These are phyloP conservation scores for Coemansia sp. DNA, from an alignment of 192 early-diverging fungal genomes.

Conservation along the genomic window DNA sequence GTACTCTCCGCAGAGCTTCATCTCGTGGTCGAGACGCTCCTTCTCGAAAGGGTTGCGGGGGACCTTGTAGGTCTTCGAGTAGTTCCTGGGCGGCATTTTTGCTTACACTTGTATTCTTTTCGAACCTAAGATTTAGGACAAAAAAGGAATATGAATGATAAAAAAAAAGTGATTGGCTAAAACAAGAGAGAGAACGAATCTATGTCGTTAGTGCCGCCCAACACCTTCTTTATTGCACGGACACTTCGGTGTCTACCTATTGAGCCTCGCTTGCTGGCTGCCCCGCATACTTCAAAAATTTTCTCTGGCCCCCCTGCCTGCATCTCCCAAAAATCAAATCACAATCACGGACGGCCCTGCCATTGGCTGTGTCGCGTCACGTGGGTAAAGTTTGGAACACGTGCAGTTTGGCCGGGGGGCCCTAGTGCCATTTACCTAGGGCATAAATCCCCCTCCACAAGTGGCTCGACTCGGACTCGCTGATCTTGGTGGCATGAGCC, in stretches of 20 bases:
- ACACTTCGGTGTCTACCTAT: not conserved
- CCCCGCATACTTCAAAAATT: constrained; percentile 14
- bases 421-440: constrained; percentile 7
- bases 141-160: not conserved
- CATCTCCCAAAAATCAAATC: constrained; percentile 25
- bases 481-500: not conserved
- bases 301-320: constrained; percentile 38
- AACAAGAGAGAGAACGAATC: constrained; percentile 24
- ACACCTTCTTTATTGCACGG: not conserved
- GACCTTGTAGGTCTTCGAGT: constrained; percentile 90
- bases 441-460: not conserved
- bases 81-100: constrained; percentile 54
- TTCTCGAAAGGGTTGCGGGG: constrained; percentile 95
- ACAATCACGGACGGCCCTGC: not conserved
- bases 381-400: constrained; percentile 39
- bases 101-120: constrained; percentile 12
- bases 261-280: not conserved
- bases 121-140: not conserved
- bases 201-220: not conserved
- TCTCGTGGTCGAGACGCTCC: constrained; percentile 92
- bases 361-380: constrained; percentile 32
- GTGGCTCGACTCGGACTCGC: constrained; percentile 3
- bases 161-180: constrained; percentile 20
- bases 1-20: constrained; percentile 95
- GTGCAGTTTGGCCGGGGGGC: constrained; percentile 29